Percentiles rank a stretch among this genome's conserved stretches.
These are phyloP conservation scores for Mortierella sp. DNA, from an alignment of 371 early-diverging fungal genomes.

Conservation along the genomic window DNA sequence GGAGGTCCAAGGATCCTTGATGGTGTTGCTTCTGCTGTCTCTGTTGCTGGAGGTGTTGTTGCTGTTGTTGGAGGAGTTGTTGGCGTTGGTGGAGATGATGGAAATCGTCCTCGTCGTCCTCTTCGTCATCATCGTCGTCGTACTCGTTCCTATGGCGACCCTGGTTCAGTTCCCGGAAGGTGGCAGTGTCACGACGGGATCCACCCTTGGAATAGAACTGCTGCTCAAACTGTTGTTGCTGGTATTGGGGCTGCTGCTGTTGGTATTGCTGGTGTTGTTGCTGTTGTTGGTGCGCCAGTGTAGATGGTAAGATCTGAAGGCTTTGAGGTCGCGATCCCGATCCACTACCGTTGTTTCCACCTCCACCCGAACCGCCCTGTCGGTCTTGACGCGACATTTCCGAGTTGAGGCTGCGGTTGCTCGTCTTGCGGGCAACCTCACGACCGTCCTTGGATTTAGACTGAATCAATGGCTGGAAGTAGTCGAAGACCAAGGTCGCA, in stretches of 20 bases:
- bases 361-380: constrained; percentile 27
- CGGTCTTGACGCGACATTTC: constrained; percentile 37
- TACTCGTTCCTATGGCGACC: constrained; percentile 26
- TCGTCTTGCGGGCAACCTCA: constrained; percentile 52
- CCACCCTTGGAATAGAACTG: constrained; percentile 41
- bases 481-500: constrained; percentile 53
- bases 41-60: constrained; percentile 15
- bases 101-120: constrained; percentile 22
- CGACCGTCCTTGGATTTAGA: constrained; percentile 57
- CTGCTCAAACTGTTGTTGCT: constrained; percentile 47
- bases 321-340: constrained; percentile 34
- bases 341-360: constrained; percentile 16
- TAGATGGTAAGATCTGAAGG: constrained; percentile 45
- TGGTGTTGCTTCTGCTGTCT: constrained; percentile 21
- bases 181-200: constrained; percentile 40
- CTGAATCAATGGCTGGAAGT: constrained; percentile 57
- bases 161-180: constrained; percentile 38
- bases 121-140: constrained; percentile 37
- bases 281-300: constrained; percentile 37
- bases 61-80: constrained; percentile 14
- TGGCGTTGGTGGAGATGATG: constrained; percentile 22
- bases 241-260: constrained; percentile 46
- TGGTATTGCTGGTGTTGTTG: constrained; percentile 45
- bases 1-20: constrained; percentile 32
- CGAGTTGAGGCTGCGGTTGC: constrained; percentile 43